Evolutionary conservation across 73 alveolate species (phyloP), one percentile per base, ranked within the genome.

Genomic region (Paramecium caudatum): DNA sequence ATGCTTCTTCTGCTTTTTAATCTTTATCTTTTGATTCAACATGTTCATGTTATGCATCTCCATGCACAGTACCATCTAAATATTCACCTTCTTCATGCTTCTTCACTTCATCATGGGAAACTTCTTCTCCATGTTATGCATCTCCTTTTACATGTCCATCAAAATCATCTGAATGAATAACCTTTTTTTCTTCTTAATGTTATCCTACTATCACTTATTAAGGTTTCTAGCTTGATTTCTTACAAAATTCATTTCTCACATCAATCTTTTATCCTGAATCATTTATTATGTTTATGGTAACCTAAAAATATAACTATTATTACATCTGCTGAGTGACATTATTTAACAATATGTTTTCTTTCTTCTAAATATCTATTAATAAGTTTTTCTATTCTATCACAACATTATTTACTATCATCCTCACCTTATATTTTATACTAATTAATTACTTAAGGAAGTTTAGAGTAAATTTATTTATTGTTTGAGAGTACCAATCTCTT

Each of bases 301-400:
- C 45, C 80, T 55, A 55, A 21, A 7, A 4, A 9, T 2, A 27
- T 9, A 19, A 4, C 1, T 4, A 1, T 23, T 27, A 27, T 55
- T 55, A 55, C 80, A 55, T 55, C 80, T 27, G 80, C 80, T 27
- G 23, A 8, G 23, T 43, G 46, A 55, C 80, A 55, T 55, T 55
- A 55, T 21, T 55, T 55, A 55, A 43, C 80, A 21, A 55, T 55
- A 23, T 55, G 41, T 55, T 55, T 55, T 55, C 80, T 55, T 23
- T 55, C 41, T 9, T 55, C 80, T 27, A 55, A 55, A 55, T 12
- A 55, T 27, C 30, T 55, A 9, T 55, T 55, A 21, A 55, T 55
- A 12, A 55, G 30, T 55, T 55, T 27, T 27, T 55, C 80, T 12
- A 55, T 55, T 55, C 80, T 55, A 55, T 55, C 80, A 55, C 80